Evolutionary conservation across 1,284 basidiomycete genomes (phyloP).

Genomic region (Pascua guehoae): DNA sequence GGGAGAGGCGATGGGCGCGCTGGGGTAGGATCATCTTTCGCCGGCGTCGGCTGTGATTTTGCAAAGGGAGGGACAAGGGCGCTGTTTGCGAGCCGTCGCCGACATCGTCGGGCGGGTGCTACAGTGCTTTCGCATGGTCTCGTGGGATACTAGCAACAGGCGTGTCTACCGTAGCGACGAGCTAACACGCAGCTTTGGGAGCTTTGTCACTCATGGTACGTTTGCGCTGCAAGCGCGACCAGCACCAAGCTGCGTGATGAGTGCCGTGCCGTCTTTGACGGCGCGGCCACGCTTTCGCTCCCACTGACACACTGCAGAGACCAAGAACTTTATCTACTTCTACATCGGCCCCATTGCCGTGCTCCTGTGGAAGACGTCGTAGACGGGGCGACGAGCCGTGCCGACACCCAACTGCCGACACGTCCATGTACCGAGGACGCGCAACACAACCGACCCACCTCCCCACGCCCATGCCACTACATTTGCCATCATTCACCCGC

Average conservation of each 20-base stretch:
- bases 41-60: too few species aligned
- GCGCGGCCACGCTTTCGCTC: not conserved
- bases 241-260: not conserved
- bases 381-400: not conserved
- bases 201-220: slow-evolving; percentile 94
- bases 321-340: slow-evolving; percentile 96
- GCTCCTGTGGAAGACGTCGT: slow-evolving; percentile 88
- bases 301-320: slow-evolving; percentile 59
- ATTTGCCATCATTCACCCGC: too few species aligned
- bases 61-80: too few species aligned
- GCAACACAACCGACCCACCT: not conserved
- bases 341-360: slow-evolving; percentile 84
- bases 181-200: slow-evolving; percentile 63
- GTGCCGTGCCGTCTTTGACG: too few species aligned
- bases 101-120: not conserved
- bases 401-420: too few species aligned
- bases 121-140: not conserved
- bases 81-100: too few species aligned
- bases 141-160: not conserved
- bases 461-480: not conserved
- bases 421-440: not conserved
- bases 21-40: too few species aligned
- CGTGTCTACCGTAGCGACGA: not conserved
- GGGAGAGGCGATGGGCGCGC: not conserved
- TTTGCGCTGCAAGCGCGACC: slow-evolving; percentile 17